phyloP scores from a whole-genome alignment of 106 monocot species.

The Cymbidium sinense region DNA sequence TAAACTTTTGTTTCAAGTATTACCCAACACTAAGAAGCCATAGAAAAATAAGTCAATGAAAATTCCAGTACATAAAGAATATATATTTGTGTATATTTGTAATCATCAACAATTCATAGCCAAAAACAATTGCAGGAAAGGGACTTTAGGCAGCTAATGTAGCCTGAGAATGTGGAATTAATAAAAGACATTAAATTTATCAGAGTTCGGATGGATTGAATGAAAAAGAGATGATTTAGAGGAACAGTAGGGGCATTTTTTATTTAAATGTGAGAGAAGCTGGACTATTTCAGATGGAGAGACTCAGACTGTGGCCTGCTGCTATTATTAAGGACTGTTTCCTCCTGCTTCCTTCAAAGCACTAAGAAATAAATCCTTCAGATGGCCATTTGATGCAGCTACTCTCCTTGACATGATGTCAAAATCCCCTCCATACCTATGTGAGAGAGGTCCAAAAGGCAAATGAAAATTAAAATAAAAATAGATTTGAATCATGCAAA shows the following conservation, averaged over 20 bases:
- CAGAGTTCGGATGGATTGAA: neutral
- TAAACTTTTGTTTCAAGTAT: too few relatives aligned
- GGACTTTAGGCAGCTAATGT: neutral
- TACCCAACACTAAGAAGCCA: too few relatives aligned
- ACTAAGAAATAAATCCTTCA: slow-evolving; percentile 65
- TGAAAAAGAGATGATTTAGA: neutral
- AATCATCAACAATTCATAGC: too few relatives aligned
- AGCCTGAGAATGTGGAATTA: neutral
- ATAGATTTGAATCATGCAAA: neutral
- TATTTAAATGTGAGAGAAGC: neutral
- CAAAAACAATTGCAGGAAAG: too few relatives aligned
- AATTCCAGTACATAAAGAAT: too few relatives aligned
- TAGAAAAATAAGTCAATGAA: too few relatives aligned
- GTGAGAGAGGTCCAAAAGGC: neutral
- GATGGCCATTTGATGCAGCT: slow-evolving; percentile 71
- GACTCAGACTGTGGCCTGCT: neutral
- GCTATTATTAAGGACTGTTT: neutral
- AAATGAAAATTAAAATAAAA: neutral
- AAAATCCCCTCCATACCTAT: slow-evolving; percentile 67
- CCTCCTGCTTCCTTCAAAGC: slow-evolving; percentile 27
- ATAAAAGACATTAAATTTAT: neutral
- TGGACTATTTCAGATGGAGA: neutral
- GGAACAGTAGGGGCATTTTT: neutral
- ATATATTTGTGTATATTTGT: too few relatives aligned
- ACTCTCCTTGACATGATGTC: slow-evolving; percentile 69